A percentile compares a stretch with the other conserved stretches of the same genome.
Evolutionary conservation across 1,284 basidiomycete genomes (phyloP).

Genomic region (Cryptococcus sp.): DNA sequence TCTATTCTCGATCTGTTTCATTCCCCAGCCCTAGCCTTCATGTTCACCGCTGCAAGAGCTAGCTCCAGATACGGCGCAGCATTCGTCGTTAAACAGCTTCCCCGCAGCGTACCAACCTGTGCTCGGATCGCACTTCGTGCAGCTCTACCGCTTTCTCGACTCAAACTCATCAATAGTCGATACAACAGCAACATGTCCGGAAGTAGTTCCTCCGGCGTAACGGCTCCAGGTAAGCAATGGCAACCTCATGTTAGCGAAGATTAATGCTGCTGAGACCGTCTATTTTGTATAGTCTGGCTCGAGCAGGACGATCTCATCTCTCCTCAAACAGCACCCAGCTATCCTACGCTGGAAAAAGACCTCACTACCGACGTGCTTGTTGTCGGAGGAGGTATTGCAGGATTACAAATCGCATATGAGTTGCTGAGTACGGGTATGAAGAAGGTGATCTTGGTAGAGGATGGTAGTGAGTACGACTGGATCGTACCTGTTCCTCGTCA

Average conservation of each 20-base stretch:
- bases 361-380: conserved; percentile 24
- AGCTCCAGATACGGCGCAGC: neutral
- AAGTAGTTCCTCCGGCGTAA: conserved; percentile 3
- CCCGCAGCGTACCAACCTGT: neutral
- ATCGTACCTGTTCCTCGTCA: neutral
- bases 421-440: conserved; percentile 19
- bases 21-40: neutral
- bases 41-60: conserved; percentile 1
- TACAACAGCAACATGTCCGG: conserved; percentile 7
- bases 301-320: conserved; percentile 23
- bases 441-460: conserved; percentile 24
- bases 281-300: conserved; percentile 19
- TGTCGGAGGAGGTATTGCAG: conserved; percentile 28
- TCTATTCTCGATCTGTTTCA: neutral
- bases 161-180: neutral
- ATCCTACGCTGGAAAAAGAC: conserved; percentile 16
- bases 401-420: conserved; percentile 28
- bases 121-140: neutral
- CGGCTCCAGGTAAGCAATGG: conserved; percentile 1
- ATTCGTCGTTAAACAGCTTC: neutral
- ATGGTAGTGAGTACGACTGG: conserved; percentile 24
- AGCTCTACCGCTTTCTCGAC: neutral
- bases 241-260: neutral
- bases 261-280: no score
- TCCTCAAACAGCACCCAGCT: conserved; percentile 5